These are phyloP conservation scores for Dictyostelium firmibasis DNA, from an alignment of 78 protist genomes.

Conservation along the genomic window DNA sequence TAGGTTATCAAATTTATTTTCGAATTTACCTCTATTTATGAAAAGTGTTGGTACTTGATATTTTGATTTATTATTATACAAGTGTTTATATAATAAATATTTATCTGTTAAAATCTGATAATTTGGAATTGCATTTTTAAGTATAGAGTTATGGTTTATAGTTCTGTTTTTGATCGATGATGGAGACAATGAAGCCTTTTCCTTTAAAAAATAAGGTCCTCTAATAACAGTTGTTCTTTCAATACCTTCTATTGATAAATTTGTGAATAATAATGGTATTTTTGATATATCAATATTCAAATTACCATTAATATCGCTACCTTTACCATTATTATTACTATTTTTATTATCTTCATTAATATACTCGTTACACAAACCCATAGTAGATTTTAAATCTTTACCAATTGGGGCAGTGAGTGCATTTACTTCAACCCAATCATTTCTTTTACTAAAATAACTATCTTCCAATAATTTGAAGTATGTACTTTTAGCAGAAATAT, in stretches of 20 bases:
- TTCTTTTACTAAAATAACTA: background rate
- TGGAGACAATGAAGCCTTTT: background rate
- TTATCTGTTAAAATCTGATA: constrained; percentile 38
- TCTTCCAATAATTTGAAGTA: constrained; percentile 1
- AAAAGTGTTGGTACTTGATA: constrained; percentile 23
- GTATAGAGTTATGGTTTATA: background rate
- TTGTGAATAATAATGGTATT: constrained; percentile 34
- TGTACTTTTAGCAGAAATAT: background rate
- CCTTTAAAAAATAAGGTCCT: background rate
- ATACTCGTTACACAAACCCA: background rate
- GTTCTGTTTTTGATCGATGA: background rate
- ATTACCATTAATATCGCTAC: background rate
- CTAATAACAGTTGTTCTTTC: background rate
- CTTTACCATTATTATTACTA: too few relatives aligned
- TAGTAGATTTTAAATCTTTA: background rate
- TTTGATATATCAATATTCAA: background rate
- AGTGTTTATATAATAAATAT: background rate
- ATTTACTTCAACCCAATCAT: constrained; percentile 13
- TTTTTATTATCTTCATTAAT: too few relatives aligned
- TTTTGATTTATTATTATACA: background rate
- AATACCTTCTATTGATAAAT: constrained; percentile 12
- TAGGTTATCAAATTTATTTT: background rate
- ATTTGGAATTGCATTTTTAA: constrained; percentile 51
- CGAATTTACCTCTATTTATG: background rate
- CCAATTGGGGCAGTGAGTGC: constrained; percentile 52